Base-by-base conservation (phyloP, 208 protist genomes). In the Trypanosoma melophagium region DNA sequence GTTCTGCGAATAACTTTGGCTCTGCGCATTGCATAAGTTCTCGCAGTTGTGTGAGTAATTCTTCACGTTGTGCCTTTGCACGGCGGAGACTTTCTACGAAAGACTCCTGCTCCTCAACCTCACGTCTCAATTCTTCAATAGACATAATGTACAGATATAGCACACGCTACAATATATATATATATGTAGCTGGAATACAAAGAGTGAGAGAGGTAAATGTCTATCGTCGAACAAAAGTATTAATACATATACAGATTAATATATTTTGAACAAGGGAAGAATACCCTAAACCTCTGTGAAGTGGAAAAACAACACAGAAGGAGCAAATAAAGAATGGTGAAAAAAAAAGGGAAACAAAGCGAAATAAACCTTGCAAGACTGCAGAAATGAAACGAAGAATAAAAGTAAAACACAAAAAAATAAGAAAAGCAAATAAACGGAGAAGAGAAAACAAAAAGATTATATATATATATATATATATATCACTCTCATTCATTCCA, bases 51-150 rank as follows among this genome's bases (percentile, higher is more conserved):
- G 10, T 13, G n/a, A 81, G 53, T 7, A 85, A 47, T 7, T 65
- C 60, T 56, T 79, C 64, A 0, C 80, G 66, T 47, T 51, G 24
- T 13, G 24, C 52, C 28, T 79, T 75, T 38, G 67, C 42, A 14
- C 58, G 56, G 7, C 70, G 60, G 3, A 85, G 67, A 16, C n/a
- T 21, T 1, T 31, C 40, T 51, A 85, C 71, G 7, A 24, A 61
- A 12, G 44, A 42, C 66, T 85, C 80, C 59, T 81, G 71, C 55
- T 35, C 21, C 35, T 68, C 71, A 21, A 85, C 53, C 38, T 78
- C 69, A 19, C 57, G 35, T 24, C 71, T 71, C 38, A 85, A 61
- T 47, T 50, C 16, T 9, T 76, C 71, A 50, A 63, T 58, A 1
- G 58, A 66, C 60, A 65, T 59, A 1, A 35, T 10, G 7, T 1